Conservation (phyloP, 176 grass and related monocot species). For the Stipa capillata region DNA sequence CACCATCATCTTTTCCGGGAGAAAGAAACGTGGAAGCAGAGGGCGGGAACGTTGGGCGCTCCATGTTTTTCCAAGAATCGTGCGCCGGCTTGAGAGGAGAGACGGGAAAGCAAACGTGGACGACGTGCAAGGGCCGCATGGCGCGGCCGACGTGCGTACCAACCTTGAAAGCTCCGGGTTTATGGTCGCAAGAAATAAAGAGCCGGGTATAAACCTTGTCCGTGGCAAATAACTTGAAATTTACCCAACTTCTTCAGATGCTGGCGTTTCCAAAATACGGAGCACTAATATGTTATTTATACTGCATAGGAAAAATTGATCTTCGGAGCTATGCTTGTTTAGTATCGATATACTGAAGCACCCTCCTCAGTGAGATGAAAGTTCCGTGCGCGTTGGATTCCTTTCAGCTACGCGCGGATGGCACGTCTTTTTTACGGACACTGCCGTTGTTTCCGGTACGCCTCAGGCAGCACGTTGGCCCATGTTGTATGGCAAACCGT, state of each 20-base stretch:
- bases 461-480: not conserved
- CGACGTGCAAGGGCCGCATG: slow-evolving; percentile 10
- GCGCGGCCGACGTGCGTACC: slow-evolving; percentile 16
- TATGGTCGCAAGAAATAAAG: too few species aligned
- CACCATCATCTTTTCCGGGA: not conserved
- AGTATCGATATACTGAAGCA: too few species aligned
- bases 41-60: not conserved
- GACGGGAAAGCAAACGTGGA: not conserved
- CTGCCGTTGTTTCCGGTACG: not conserved
- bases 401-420: not conserved
- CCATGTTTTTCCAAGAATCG: slow-evolving; percentile 9
- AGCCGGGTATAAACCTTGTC: too few species aligned
- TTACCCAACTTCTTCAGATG: too few species aligned
- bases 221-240: too few species aligned
- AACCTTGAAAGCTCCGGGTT: not conserved
- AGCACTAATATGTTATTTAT: too few species aligned
- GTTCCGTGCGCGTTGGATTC: not conserved
- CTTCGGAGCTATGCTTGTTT: too few species aligned
- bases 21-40: slow-evolving; percentile 29
- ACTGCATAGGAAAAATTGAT: too few species aligned
- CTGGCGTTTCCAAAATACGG: too few species aligned
- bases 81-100: not conserved
- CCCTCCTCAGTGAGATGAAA: too few species aligned
- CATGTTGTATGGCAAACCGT: not conserved
- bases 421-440: slow-evolving; percentile 5